Evolutionary conservation across 176 grass and related monocot species (phyloP).

Genomic region (Poa annua): DNA sequence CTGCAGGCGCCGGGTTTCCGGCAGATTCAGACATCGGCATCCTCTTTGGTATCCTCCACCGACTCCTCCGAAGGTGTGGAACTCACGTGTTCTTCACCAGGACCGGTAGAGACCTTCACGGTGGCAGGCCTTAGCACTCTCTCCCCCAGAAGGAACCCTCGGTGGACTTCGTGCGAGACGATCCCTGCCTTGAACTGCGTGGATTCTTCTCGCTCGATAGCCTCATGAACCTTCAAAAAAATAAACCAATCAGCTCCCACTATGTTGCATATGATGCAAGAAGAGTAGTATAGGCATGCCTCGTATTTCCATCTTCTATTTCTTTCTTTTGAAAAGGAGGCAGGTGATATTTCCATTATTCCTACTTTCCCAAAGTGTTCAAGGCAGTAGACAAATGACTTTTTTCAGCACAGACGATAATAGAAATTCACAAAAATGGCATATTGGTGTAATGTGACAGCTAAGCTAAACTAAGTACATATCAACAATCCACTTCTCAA

Average conservation of each 20-base stretch:
- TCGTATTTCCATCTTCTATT: background rate
- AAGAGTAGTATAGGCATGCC: background rate
- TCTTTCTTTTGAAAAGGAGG: background rate
- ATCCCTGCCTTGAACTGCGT: slow-evolving; percentile 70
- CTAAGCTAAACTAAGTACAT: background rate
- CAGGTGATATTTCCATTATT: background rate
- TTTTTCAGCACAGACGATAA: background rate
- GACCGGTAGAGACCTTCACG: slow-evolving; percentile 79
- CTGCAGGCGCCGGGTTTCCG: background rate
- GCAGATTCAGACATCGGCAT: slow-evolving; percentile 31
- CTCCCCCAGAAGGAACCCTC: slow-evolving; percentile 70
- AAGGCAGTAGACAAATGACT: background rate
- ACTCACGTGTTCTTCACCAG: slow-evolving; percentile 35
- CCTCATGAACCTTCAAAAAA: slow-evolving; percentile 73
- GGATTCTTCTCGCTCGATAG: slow-evolving; percentile 79
- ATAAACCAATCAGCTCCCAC: background rate
- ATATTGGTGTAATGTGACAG: background rate
- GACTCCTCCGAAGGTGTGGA: slow-evolving; percentile 29
- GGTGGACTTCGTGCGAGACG: slow-evolving; percentile 62
- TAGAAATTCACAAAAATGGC: background rate
- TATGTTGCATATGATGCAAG: background rate
- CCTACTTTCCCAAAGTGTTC: background rate
- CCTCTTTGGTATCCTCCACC: slow-evolving; percentile 46
- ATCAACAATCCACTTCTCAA: no score
- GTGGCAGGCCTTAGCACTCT: slow-evolving; percentile 73